Percentiles rank a stretch among this genome's conserved stretches.
These are phyloP conservation scores for Termitomyces sp. DNA, from an alignment of 768 basidiomycete species.

Conservation along the genomic window DNA sequence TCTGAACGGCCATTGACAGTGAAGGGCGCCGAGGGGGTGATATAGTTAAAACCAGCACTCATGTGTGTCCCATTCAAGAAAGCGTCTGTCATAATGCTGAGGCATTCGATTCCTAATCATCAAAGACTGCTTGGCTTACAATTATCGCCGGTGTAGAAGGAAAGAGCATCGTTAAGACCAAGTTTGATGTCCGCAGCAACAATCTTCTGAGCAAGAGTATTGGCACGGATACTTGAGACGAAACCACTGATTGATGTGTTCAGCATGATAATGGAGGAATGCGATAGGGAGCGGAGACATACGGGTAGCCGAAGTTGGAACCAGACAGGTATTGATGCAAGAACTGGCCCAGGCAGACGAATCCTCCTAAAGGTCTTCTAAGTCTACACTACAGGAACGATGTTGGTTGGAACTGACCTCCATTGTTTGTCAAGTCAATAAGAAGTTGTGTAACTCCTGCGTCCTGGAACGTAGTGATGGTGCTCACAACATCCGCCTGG, in stretches of 20 bases:
- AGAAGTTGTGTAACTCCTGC: conserved; percentile 45
- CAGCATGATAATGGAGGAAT: neutral
- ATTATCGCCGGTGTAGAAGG: conserved; percentile 47
- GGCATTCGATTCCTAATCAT: neutral
- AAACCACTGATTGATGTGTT: conserved; percentile 37
- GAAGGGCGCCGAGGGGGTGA: conserved; percentile 33
- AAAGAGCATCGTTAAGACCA: conserved; percentile 26
- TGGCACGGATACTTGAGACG: conserved; percentile 47
- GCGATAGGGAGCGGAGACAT: conserved; percentile 15
- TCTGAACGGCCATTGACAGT: conserved; percentile 38
- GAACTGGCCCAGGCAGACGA: conserved; percentile 57
- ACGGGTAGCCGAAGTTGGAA: conserved; percentile 44
- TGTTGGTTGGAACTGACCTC: conserved; percentile 30
- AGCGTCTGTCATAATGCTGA: conserved; percentile 25
- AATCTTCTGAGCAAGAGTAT: conserved; percentile 54
- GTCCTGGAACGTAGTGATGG: conserved; percentile 37
- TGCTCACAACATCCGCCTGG: conserved; percentile 42
- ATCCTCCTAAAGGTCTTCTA: conserved; percentile 37
- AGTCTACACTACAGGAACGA: neutral
- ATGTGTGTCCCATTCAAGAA: conserved; percentile 41
- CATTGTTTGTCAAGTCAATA: conserved; percentile 59
- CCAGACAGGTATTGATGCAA: conserved; percentile 53
- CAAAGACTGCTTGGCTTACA: conserved; percentile 31
- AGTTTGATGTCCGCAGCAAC: conserved; percentile 44
- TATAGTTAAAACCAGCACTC: conserved; percentile 35